Evolutionary conservation across 2,329 filamentous ascomycete genomes (phyloP), one percentile per base, ranked within the genome.

Genomic region (Thielaviopsis euricoi): DNA sequence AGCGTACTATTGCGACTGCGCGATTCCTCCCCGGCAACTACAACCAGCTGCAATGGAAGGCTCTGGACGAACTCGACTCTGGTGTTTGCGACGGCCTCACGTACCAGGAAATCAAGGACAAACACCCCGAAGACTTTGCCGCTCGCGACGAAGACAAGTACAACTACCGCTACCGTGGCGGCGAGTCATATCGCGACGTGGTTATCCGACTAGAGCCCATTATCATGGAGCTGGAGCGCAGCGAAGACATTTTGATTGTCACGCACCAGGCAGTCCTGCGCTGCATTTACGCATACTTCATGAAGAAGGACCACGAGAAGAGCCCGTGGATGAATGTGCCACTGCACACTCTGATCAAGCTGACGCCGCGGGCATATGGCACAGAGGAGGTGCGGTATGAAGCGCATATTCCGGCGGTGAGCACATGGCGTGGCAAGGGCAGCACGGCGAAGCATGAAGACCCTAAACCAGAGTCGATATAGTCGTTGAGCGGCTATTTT

Each of bases 241-340:
- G 85, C 64, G 93, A 97, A 71, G 94, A 98, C 67, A 95, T 98
- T 64, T 82, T 98, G 61, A 97, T 98, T 64, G 89, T 98, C 61
- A 97, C 93, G 3, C 93, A 98, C 69, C 93, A 98, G 73, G 93
- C 93, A 15, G 91, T 98, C 37, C 76, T 98, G 62, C 83, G 93
- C 60, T 98, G 93, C 75, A 95, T 98, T 66, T 98, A 97, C 68
- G 89, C 93, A 29, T 98, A 98, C 71, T 98, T 97, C 70, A 95
- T 96, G 86, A 95, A 97, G 66, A 89, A 93, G 66, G 85, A 89
- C 57, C 93, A 97, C 71, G 83, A 90, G 65, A 81, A 88, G 71
- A 93, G 87, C 64, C 93, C 93, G 0, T 98, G 93, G 93, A 95
- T 97, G 87, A 91, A 96, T 66, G 93, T 98, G 9, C 93, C 93